Base-by-base conservation (phyloP, 768 basidiomycete species). In the Leccinellum albellum region DNA sequence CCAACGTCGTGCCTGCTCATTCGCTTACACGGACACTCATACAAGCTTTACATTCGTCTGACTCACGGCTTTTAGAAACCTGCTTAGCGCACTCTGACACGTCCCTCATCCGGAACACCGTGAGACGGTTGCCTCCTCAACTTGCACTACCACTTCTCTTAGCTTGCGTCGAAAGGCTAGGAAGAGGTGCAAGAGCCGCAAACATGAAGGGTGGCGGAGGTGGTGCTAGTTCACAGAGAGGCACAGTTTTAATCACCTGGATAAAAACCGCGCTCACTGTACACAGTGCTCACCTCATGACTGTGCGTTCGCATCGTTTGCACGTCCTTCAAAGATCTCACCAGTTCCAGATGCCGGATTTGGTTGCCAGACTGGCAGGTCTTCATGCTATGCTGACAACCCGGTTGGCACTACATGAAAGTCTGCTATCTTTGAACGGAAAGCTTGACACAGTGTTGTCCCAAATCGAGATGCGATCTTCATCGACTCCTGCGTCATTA, bases 21-120 rank as follows among this genome's bases (percentile, higher is more conserved):
- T 95, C 96, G 0, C 81, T 98, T 57, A 92, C 96, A 26, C 87
- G 94, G 54, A 95, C 96, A 26, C 80, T 99, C 50, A 91, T 96
- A 56, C 97, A 99, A 75, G 96, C 97, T 0, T 75, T 99, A 26
- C 97, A 99, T 70, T 98, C 97, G 1, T 88, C 90, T 20, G 97
- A 99, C 76, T 82, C 89, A 3, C 83, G 84, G 10, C 76, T 98
- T 35, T 75, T 98, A 58, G 92, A 97, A 68, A 88, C 88, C 24
- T 96, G 94, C 74, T 74, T 96, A 29, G 77, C 84, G 1, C 91
- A 98, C 72, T 89, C 92, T 17, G 87, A 95, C 64, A 76, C 81
- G n/a, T 71, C 76, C 2, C 77, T 99, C 48, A 89, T 99, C 57
- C 82, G 86, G 47, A 91, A 93, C 67, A 97, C 96, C 2, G 86